These are phyloP conservation scores for Lolium perenne DNA, from an alignment of 176 grass and related monocot genomes.

Conservation along the genomic window DNA sequence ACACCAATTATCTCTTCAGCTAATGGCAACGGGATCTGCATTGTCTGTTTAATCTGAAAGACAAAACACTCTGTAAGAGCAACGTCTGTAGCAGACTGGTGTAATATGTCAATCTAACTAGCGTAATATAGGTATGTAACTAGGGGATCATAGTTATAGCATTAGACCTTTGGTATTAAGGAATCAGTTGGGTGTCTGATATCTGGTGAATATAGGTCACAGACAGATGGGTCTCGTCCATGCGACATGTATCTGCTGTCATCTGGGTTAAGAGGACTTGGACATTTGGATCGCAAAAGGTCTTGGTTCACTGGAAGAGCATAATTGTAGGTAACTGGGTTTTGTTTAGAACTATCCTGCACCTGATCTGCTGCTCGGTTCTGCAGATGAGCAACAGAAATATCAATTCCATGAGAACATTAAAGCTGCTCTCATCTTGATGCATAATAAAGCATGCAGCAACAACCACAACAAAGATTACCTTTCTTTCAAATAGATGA, in stretches of 20 bases:
- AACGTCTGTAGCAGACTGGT: neutral
- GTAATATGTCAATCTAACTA: neutral
- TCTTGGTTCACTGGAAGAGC: slow-evolving; percentile 51
- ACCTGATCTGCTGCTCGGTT: slow-evolving; percentile 29
- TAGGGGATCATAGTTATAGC: neutral
- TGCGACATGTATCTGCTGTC: slow-evolving; percentile 49
- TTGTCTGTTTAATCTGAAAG: slow-evolving; percentile 70
- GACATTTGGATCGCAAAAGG: slow-evolving; percentile 50
- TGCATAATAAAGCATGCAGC: neutral
- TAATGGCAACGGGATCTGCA: slow-evolving; percentile 74
- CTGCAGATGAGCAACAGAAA: slow-evolving; percentile 34
- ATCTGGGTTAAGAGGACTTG: slow-evolving; percentile 32
- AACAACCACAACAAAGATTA: slow-evolving; percentile 26
- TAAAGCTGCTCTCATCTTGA: slow-evolving; percentile 9
- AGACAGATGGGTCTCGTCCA: slow-evolving; percentile 50
- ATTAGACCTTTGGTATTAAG: slow-evolving; percentile 63
- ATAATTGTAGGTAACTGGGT: slow-evolving; percentile 52
- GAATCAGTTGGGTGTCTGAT: slow-evolving; percentile 38
- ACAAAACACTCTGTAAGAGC: slow-evolving; percentile 22
- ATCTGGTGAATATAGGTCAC: slow-evolving; percentile 44
- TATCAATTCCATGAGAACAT: slow-evolving; percentile 32
- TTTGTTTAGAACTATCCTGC: slow-evolving; percentile 41
- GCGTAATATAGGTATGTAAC: neutral
- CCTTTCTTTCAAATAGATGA: slow-evolving; percentile 83
- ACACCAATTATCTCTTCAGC: slow-evolving; percentile 77